Evolutionary conservation across 2,329 filamentous ascomycete species (phyloP).

Genomic region (Zymoseptoria crescenta): DNA sequence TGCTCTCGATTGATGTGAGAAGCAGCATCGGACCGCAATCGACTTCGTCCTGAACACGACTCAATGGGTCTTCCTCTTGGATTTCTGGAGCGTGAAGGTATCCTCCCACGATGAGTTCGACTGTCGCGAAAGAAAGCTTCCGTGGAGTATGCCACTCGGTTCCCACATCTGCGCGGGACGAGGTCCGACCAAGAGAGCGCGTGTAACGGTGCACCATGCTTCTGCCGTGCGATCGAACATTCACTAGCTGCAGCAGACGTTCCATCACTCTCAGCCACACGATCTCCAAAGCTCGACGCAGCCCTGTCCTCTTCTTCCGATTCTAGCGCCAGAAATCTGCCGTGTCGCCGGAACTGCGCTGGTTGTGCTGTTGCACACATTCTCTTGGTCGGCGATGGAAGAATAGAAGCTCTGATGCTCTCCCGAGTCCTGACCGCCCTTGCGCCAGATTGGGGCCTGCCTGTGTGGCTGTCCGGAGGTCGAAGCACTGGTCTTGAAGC

Average conservation of each 20-base stretch:
- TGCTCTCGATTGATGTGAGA: background rate
- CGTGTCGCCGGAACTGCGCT: background rate
- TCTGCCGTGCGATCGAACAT: background rate
- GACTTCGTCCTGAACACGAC: background rate
- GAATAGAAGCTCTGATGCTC: background rate
- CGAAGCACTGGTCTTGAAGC: background rate
- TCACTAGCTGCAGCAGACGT: background rate
- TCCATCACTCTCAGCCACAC: background rate
- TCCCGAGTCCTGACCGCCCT: background rate
- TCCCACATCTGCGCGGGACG: background rate
- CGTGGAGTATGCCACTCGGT: background rate
- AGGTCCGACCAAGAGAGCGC: background rate
- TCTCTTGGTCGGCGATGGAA: background rate
- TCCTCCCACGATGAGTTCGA: background rate
- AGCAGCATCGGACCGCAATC: background rate
- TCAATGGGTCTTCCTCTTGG: background rate
- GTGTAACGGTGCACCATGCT: background rate
- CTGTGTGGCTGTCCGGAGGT: background rate
- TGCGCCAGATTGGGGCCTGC: background rate
- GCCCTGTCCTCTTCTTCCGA: background rate
- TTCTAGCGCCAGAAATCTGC: background rate
- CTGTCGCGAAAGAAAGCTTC: background rate
- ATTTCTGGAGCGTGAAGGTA: background rate
- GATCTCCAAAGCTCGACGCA: background rate
- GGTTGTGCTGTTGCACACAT: too few relatives aligned